Conservation (phyloP, 179 eudicot species). For the Vitellaria paradoxa region DNA sequence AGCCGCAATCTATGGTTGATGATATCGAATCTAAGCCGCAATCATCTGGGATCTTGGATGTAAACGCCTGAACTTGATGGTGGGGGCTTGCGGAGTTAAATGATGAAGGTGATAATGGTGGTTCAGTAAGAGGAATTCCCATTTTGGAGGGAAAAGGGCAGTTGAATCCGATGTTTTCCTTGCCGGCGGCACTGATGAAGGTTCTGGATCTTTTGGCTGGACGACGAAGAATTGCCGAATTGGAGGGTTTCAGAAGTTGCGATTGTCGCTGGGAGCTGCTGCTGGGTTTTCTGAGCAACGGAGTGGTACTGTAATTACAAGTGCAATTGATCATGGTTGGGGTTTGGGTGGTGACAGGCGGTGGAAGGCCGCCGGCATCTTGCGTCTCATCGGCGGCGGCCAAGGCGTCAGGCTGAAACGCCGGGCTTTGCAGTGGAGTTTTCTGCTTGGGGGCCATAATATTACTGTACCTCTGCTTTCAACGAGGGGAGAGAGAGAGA, state of each 20-base stretch:
- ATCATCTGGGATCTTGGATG: background rate
- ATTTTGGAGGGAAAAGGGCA: background rate
- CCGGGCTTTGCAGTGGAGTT: background rate
- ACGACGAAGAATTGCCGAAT: background rate
- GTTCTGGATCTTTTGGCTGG: slow-evolving; percentile 20
- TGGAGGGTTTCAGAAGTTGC: slow-evolving; percentile 17
- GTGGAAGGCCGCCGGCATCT: background rate
- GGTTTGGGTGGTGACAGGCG: slow-evolving; percentile 10
- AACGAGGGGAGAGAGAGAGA: background rate
- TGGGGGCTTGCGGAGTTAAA: background rate
- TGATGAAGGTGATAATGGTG: background rate
- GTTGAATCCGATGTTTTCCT: slow-evolving; percentile 18
- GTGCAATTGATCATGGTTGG: too few relatives aligned
- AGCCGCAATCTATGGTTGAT: slow-evolving; percentile 16
- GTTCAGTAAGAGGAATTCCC: background rate
- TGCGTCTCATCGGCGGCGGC: slow-evolving; percentile 16
- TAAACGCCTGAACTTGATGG: background rate
- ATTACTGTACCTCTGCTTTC: too few relatives aligned
- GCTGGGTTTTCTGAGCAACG: background rate
- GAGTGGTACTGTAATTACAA: background rate
- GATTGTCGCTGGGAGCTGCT: background rate
- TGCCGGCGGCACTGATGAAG: slow-evolving; percentile 1
- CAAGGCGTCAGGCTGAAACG: background rate
- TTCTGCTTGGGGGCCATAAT: slow-evolving; percentile 9
- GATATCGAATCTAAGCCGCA: slow-evolving; percentile 29